phyloP scores from a whole-genome alignment of 2,329 filamentous ascomycete genomes.

The Reticulascus tulasneorum region DNA sequence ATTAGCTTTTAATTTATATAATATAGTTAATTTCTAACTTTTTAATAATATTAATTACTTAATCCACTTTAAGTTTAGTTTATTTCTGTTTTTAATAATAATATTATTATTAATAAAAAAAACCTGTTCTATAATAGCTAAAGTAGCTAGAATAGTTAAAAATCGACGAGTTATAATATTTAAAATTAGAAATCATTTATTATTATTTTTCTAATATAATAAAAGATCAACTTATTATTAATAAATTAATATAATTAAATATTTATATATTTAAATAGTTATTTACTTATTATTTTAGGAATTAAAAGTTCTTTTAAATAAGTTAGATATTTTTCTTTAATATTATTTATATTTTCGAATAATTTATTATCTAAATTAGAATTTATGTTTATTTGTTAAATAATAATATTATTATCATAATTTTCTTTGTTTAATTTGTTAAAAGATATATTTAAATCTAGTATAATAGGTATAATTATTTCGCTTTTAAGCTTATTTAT shows the following conservation, averaged over 20 bases:
- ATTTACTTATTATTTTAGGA: neutral
- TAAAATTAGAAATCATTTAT: constrained; percentile 4
- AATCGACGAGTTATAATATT: neutral
- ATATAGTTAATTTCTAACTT: neutral
- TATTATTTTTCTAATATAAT: neutral
- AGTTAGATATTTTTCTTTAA: neutral
- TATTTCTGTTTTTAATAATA: constrained; percentile 1
- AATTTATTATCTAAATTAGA: constrained; percentile 1
- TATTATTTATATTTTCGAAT: neutral
- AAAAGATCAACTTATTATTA: neutral
- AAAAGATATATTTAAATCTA: neutral
- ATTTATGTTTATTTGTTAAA: neutral
- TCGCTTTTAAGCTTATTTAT: neutral
- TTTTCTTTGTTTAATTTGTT: neutral
- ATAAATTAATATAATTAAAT: neutral
- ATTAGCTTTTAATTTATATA: neutral
- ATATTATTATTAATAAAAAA: constrained; percentile 3
- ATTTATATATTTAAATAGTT: neutral
- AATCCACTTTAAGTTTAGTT: neutral
- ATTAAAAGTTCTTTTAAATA: neutral
- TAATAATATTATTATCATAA: neutral
- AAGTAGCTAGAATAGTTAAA: neutral
- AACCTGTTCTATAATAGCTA: neutral
- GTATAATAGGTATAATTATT: neutral
- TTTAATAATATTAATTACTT: neutral